These are phyloP conservation scores for Phytophthora podocarpi DNA, from an alignment of 352 stramenopile genomes.

Conservation along the genomic window DNA sequence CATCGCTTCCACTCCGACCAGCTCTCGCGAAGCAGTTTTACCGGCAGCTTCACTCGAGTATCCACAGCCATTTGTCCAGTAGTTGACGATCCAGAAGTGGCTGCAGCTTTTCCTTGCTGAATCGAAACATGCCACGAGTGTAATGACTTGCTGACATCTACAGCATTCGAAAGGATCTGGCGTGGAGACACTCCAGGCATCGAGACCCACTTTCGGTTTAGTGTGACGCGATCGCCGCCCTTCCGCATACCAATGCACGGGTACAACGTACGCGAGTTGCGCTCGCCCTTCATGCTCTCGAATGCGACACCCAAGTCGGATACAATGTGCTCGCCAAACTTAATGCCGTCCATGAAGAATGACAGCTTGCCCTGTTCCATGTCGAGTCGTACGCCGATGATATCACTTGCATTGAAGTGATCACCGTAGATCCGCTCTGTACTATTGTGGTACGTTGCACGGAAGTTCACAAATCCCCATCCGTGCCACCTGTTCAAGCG, in stretches of 20 bases:
- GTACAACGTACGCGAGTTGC: conserved; percentile 91
- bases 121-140: conserved; percentile 81
- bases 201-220: conserved; percentile 95
- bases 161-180: conserved; percentile 81
- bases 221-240: conserved; percentile 93
- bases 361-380: conserved; percentile 97
- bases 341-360: conserved; percentile 99
- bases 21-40: conserved; percentile 65
- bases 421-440: conserved; percentile 91
- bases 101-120: conserved; percentile 39
- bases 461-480: conserved; percentile 98
- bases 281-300: conserved; percentile 91
- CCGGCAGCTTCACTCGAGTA: conserved; percentile 51
- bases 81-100: conserved; percentile 7
- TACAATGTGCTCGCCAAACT: conserved; percentile 99
- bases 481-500: conserved; percentile 90
- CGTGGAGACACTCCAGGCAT: conserved; percentile 77
- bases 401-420: conserved; percentile 95
- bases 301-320: conserved; percentile 97
- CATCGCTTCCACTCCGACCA: conserved; percentile 89
- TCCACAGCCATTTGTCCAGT: background rate
- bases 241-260: conserved; percentile 97
- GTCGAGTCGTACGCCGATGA: conserved; percentile 98
- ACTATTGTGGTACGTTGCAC: conserved; percentile 93
- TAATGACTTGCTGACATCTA: conserved; percentile 91